A percentile compares a stretch with the other conserved stretches of the same genome.
Conservation (phyloP, 371 early-diverging fungal species). For the Sporodiniella umbellata region DNA sequence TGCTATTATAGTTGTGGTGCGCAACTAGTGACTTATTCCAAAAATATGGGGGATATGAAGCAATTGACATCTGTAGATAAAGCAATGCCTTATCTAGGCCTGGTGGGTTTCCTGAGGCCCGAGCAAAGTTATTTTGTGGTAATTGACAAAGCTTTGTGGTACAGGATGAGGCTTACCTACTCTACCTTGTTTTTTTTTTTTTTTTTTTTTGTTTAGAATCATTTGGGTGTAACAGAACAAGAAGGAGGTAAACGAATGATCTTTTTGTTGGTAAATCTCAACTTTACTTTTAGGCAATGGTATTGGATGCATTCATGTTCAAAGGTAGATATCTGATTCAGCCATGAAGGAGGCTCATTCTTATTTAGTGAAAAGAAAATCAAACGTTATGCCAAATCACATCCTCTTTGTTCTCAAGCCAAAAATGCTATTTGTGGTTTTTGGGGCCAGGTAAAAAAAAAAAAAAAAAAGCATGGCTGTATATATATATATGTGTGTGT, state of each 20-base stretch:
- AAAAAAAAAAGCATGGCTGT: too few relatives aligned
- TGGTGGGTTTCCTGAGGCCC: constrained; percentile 5
- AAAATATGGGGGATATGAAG: constrained; percentile 9
- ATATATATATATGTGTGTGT: too few relatives aligned
- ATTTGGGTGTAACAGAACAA: constrained; percentile 10
- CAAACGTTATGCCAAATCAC: constrained; percentile 7
- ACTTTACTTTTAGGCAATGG: constrained; percentile 13
- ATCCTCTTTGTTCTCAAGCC: constrained; percentile 11
- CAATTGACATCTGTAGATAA: constrained; percentile 16
- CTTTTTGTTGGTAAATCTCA: neutral
- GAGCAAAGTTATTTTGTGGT: constrained; percentile 19
- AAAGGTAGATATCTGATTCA: constrained; percentile 4
- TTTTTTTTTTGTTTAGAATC: constrained; percentile 9
- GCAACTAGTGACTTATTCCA: constrained; percentile 13
- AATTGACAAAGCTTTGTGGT: too few relatives aligned
- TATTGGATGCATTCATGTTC: constrained; percentile 18
- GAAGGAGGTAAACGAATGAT: constrained; percentile 11
- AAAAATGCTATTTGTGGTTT: constrained; percentile 19
- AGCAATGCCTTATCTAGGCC: constrained; percentile 1
- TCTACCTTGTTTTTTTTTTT: too few relatives aligned
- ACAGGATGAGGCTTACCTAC: too few relatives aligned
- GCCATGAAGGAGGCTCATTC: neutral
- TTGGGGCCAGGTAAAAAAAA: constrained; percentile 22
- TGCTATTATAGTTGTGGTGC: constrained; percentile 24
- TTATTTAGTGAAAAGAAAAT: constrained; percentile 4